Evolutionary conservation across 2,329 filamentous ascomycete genomes (phyloP).

Genomic region (Fusarium nodosum): DNA sequence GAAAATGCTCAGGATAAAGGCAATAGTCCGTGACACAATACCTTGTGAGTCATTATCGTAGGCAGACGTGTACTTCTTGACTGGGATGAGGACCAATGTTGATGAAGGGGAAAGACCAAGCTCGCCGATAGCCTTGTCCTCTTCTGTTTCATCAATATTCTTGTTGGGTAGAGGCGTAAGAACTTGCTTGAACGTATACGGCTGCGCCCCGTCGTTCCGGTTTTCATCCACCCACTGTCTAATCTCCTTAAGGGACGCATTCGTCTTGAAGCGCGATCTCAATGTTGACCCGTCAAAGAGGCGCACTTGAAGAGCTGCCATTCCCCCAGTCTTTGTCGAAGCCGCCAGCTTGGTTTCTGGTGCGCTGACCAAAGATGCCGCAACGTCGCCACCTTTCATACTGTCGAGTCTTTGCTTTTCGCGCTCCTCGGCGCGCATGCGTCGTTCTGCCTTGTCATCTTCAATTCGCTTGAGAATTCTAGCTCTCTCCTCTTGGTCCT

Average conservation of each 20-base stretch:
- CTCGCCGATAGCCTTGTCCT: constrained; percentile 74
- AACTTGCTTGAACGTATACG: constrained; percentile 88
- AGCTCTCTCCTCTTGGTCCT: constrained; percentile 76
- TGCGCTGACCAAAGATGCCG: constrained; percentile 51
- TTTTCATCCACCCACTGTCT: constrained; percentile 81
- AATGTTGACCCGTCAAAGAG: constrained; percentile 88
- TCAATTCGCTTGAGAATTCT: constrained; percentile 82
- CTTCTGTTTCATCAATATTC: constrained; percentile 80
- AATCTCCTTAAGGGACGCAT: constrained; percentile 75
- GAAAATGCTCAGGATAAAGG: constrained; percentile 53
- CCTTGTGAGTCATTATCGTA: constrained; percentile 54
- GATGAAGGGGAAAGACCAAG: constrained; percentile 83
- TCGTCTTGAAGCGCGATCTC: constrained; percentile 76
- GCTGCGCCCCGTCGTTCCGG: constrained; percentile 67
- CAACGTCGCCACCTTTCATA: constrained; percentile 50
- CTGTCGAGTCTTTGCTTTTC: constrained; percentile 57
- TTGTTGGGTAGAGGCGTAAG: constrained; percentile 82
- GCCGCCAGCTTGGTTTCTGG: constrained; percentile 53
- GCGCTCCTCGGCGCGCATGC: constrained; percentile 65
- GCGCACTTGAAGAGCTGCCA: constrained; percentile 78
- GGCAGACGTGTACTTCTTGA: constrained; percentile 63
- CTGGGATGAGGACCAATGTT: constrained; percentile 84
- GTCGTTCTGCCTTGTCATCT: constrained; percentile 79
- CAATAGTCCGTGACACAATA: constrained; percentile 51
- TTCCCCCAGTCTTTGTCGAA: constrained; percentile 49